These are phyloP conservation scores for Leucocoprinus sp. DNA, from an alignment of 768 basidiomycete genomes.

Conservation along the genomic window DNA sequence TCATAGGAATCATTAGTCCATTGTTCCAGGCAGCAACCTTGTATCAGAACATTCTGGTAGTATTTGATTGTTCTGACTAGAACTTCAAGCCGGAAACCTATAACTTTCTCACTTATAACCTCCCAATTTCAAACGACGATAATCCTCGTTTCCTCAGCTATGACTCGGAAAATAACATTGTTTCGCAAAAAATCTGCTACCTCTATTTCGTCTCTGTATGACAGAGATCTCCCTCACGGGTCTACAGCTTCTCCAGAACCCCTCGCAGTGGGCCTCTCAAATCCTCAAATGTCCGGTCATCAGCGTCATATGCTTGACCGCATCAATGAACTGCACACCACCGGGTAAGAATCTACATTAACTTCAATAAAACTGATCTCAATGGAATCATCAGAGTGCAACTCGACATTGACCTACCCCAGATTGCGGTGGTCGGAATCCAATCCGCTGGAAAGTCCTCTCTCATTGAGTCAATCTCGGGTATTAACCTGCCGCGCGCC, in stretches of 20 bases:
- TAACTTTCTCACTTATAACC: too few relatives aligned
- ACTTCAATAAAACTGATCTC: neutral
- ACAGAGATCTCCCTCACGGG: neutral
- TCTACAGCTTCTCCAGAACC: neutral
- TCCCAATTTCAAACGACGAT: too few relatives aligned
- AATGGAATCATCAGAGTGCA: slow-evolving; percentile 39
- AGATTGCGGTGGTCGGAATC: slow-evolving; percentile 64
- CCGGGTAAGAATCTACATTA: slow-evolving; percentile 37
- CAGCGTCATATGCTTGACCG: slow-evolving; percentile 49
- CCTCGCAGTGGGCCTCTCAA: slow-evolving; percentile 43
- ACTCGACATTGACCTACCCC: slow-evolving; percentile 62
- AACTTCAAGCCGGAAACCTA: too few relatives aligned
- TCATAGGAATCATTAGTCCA: too few relatives aligned
- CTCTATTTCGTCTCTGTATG: neutral
- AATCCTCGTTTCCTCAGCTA: too few relatives aligned
- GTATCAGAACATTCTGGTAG: too few relatives aligned
- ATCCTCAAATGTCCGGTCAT: slow-evolving; percentile 30
- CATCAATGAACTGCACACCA: slow-evolving; percentile 50
- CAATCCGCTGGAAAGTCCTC: slow-evolving; percentile 76
- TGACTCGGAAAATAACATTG: too few relatives aligned
- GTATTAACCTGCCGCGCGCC: slow-evolving; percentile 60
- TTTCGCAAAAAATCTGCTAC: neutral
- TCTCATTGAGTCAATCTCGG: slow-evolving; percentile 69
- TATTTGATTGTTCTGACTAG: too few relatives aligned
- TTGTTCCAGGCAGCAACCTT: too few relatives aligned